Conservation (phyloP, 176 grass and related monocot species). For the Otatea glauca region DNA sequence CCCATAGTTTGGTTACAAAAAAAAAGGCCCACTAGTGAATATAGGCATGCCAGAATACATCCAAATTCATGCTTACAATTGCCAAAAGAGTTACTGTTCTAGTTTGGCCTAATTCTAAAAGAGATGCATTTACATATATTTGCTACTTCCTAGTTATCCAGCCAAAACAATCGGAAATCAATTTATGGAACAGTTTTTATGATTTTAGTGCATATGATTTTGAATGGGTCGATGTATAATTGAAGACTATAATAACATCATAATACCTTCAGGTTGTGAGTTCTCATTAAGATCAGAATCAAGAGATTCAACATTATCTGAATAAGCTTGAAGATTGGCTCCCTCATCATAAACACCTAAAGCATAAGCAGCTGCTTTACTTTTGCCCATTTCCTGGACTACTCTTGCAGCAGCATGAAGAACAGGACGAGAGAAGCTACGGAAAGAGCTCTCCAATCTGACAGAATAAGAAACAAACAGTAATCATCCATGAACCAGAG, state of each 20-base stretch:
- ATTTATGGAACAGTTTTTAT: not conserved
- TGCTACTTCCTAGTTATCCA: not conserved
- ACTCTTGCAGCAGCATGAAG: slow-evolving; percentile 97
- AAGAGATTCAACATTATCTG: slow-evolving; percentile 76
- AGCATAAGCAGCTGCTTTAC: slow-evolving; percentile 91
- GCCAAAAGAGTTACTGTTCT: not conserved
- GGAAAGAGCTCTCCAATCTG: slow-evolving; percentile 96
- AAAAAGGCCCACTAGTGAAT: slow-evolving; percentile 1
- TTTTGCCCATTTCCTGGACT: slow-evolving; percentile 99
- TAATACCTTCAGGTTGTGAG: slow-evolving; percentile 83
- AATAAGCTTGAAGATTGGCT: slow-evolving; percentile 71
- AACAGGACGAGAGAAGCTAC: slow-evolving; percentile 93
- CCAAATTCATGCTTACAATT: slow-evolving; percentile 19
- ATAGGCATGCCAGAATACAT: slow-evolving; percentile 4
- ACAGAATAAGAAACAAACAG: slow-evolving; percentile 39
- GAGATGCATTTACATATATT: not conserved
- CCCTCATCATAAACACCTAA: slow-evolving; percentile 93
- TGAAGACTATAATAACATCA: slow-evolving; percentile 25
- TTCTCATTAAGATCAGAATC: slow-evolving; percentile 82
- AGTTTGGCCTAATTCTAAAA: slow-evolving; percentile 14
- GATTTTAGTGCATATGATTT: slow-evolving; percentile 3
- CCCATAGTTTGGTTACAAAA: slow-evolving; percentile 7
- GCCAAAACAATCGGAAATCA: slow-evolving; percentile 7
- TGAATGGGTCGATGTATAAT: not conserved
- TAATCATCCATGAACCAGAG: slow-evolving; percentile 36